A percentile compares a stretch with the other conserved stretches of the same genome.
phyloP scores from a whole-genome alignment of 1,139 yeast species.

The Taphrina pruni region DNA sequence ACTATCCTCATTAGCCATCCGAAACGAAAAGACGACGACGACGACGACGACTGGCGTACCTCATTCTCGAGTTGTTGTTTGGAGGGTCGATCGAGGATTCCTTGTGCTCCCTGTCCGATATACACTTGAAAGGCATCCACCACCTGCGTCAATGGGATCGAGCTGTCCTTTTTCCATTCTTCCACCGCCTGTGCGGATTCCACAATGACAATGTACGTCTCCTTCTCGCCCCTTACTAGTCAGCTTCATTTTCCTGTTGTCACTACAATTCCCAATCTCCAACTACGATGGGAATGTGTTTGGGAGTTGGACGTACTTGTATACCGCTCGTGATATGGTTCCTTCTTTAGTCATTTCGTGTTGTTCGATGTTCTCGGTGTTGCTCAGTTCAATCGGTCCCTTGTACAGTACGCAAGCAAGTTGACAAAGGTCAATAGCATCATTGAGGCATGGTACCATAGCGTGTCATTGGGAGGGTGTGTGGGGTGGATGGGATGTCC shows the following conservation, averaged over 20 bases:
- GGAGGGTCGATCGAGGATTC: conserved; percentile 39
- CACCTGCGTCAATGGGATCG: conserved; percentile 67
- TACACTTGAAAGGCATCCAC: conserved; percentile 67
- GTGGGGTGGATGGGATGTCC: neutral
- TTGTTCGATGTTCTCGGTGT: neutral
- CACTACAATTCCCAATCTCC: no score
- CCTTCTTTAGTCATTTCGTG: conserved; percentile 27
- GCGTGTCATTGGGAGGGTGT: neutral
- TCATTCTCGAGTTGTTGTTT: conserved; percentile 39
- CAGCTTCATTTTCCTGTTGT: neutral
- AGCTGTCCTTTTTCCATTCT: conserved; percentile 60
- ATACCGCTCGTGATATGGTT: conserved; percentile 21
- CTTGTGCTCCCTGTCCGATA: conserved; percentile 36
- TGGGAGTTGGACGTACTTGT: neutral
- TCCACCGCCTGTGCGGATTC: conserved; percentile 61
- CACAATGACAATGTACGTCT: conserved; percentile 69
- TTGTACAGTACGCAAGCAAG: neutral
- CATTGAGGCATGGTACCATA: no score
- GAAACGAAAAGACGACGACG: neutral
- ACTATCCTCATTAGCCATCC: conserved; percentile 51
- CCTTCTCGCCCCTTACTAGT: conserved; percentile 63
- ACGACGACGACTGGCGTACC: neutral
- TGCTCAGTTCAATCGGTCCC: no score
- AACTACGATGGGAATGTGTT: no score
- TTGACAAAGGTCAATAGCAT: neutral